Evolutionary conservation across 345 rosid genomes (phyloP).

Genomic region (Melaleuca alternifolia): DNA sequence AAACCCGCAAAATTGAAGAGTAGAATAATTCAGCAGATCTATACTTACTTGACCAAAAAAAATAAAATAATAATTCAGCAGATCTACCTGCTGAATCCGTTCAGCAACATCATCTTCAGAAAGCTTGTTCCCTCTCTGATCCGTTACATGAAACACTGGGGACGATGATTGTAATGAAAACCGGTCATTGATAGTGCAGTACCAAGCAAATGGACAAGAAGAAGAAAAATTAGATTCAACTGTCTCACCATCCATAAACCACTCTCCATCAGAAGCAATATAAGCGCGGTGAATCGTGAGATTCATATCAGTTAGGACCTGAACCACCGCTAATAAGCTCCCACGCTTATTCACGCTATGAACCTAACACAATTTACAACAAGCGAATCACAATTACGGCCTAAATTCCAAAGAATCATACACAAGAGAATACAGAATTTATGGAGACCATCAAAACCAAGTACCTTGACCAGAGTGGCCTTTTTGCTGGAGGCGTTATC

Average conservation of each 20-base stretch:
- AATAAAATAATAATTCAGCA: too few relatives aligned
- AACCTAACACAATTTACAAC: conserved; percentile 27
- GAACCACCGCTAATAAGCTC: conserved; percentile 73
- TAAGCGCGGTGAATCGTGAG: conserved; percentile 65
- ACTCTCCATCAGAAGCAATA: conserved; percentile 78
- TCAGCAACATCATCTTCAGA: conserved; percentile 54
- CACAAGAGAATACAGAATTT: not conserved
- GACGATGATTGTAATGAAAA: not conserved
- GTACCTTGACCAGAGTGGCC: conserved; percentile 60
- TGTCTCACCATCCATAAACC: conserved; percentile 84
- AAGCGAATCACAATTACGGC: not conserved
- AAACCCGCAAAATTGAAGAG: not conserved
- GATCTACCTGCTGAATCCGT: conserved; percentile 65
- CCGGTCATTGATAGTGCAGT: not conserved
- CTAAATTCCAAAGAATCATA: not conserved
- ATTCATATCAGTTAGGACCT: conserved; percentile 70
- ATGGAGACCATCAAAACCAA: not conserved
- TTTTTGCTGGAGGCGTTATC: conserved; percentile 53
- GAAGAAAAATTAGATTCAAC: not conserved
- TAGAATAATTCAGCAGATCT: not conserved
- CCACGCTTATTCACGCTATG: conserved; percentile 77
- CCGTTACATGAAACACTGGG: conserved; percentile 72
- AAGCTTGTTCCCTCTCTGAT: conserved; percentile 58
- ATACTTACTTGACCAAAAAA: too few relatives aligned
- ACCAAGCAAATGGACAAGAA: not conserved